A percentile compares a stretch with the other conserved stretches of the same genome.
These are phyloP conservation scores for Boletus huronensis DNA, from an alignment of 768 basidiomycete genomes.

Conservation along the genomic window DNA sequence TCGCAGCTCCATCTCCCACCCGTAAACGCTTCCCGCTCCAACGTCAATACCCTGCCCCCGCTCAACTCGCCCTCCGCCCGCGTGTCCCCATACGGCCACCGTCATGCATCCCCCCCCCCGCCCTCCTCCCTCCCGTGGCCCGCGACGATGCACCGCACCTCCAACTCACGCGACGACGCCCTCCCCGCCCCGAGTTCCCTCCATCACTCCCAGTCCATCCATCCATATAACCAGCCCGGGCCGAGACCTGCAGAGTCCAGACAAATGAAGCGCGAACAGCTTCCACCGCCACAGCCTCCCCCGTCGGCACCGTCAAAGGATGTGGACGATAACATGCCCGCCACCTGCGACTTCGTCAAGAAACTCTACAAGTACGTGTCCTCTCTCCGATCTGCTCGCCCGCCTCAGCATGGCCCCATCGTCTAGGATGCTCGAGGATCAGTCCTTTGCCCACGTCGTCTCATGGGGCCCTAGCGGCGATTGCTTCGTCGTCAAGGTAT, in stretches of 20 bases:
- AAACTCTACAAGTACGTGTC: slow-evolving; percentile 80
- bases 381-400: background rate
- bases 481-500: slow-evolving; percentile 82
- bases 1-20: slow-evolving; percentile 40
- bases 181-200: slow-evolving; percentile 21
- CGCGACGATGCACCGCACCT: slow-evolving; percentile 34
- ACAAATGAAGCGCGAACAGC: slow-evolving; percentile 31
- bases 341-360: slow-evolving; percentile 93
- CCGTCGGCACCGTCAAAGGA: slow-evolving; percentile 32
- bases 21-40: slow-evolving; percentile 33
- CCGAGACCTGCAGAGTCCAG: slow-evolving; percentile 22
- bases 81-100: slow-evolving; percentile 22
- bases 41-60: slow-evolving; percentile 41
- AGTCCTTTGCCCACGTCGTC: slow-evolving; percentile 65
- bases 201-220: slow-evolving; percentile 15
- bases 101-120: slow-evolving; percentile 30
- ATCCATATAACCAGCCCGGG: slow-evolving; percentile 22
- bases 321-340: slow-evolving; percentile 72
- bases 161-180: slow-evolving; percentile 42
- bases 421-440: slow-evolving; percentile 84
- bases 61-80: slow-evolving; percentile 31
- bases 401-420: slow-evolving; percentile 3
- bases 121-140: slow-evolving; percentile 24
- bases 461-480: slow-evolving; percentile 83
- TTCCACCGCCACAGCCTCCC: slow-evolving; percentile 23